Evolutionary conservation across 2,329 filamentous ascomycete genomes (phyloP), one percentile per base, ranked within the genome.

Genomic region (Aspergillus hortae): DNA sequence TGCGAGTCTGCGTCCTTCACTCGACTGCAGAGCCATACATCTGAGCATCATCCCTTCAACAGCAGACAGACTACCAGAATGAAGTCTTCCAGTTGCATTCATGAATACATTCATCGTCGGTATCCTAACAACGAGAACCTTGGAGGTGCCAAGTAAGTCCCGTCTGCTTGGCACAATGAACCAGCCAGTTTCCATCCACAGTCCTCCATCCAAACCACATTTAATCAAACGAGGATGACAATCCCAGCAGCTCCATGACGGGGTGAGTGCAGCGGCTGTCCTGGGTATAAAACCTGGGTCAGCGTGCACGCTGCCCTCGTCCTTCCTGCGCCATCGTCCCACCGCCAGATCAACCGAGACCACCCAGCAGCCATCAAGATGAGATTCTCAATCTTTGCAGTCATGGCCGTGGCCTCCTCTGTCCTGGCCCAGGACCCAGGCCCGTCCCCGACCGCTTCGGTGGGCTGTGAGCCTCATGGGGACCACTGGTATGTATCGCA

Each of bases 391-490:
- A 41, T 59, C 41, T 49, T 58, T 19, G 51, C 53, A 15, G 32
- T 65, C n/a, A 32, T 57, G 6, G 59, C 57, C 23, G 48, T 64
- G 44, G 54, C 59, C 14, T 54, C 60, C 15, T 48, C 53, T 7
- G 49, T 53, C 19, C 38, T 56, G 11, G 55, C 57, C n/a, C 46
- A 56, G 27, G 56, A 61, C n/a, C 62, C 62, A 0, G 63, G 61
- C 14, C 64, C 64, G 23, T 67, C 62, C 17, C 66, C 66, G n/a
- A 68, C 65, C 5, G 65, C 58, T 14, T 69, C 62, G 6, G 32
- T 59, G 12, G 61, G 64, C 35, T 61, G 63, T 42, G 55, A 63
- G 19, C 56, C 63, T 2, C 58, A 65, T 30, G 63, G 63, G 5
- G 63, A 66, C 25, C 64, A 67, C 48, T 67, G 64, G 61, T 62